These are phyloP conservation scores for Hypoxylon intermedium DNA, from an alignment of 495 filamentous ascomycete species.

Conservation along the genomic window DNA sequence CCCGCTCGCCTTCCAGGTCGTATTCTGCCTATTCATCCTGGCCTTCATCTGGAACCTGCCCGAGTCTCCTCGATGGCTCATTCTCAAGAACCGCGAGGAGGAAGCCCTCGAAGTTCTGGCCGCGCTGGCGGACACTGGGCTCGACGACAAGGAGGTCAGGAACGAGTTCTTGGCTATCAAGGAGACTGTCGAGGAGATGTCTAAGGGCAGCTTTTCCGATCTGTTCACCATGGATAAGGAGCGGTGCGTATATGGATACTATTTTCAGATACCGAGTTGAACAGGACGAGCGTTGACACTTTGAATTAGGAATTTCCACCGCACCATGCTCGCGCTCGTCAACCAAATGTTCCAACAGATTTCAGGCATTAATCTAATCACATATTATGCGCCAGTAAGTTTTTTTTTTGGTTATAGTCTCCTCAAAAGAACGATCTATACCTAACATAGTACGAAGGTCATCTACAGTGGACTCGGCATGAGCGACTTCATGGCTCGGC, in stretches of 20 bases:
- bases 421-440: too few relatives aligned
- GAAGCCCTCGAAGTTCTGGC: conserved; percentile 70
- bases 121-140: conserved; percentile 62
- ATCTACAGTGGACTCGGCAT: conserved; percentile 67
- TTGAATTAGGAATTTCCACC: conserved; percentile 69
- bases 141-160: conserved; percentile 62
- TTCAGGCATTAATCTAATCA: too few relatives aligned
- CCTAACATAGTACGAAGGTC: too few relatives aligned
- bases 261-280: not conserved
- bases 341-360: conserved; percentile 84
- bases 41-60: conserved; percentile 68
- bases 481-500: conserved; percentile 59
- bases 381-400: too few relatives aligned
- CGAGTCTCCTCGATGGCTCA: conserved; percentile 78
- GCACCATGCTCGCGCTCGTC: conserved; percentile 72
- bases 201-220: conserved; percentile 68
- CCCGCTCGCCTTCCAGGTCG: conserved; percentile 74
- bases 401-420: too few relatives aligned
- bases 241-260: conserved; percentile 36
- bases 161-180: conserved; percentile 76
- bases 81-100: conserved; percentile 70
- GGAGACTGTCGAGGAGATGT: conserved; percentile 75
- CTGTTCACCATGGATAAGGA: conserved; percentile 75
- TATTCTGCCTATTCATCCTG: conserved; percentile 69
- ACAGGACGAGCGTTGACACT: conserved; percentile 8